phyloP scores from a whole-genome alignment of 1,139 yeast genomes.

The Ogataea hybrid region DNA sequence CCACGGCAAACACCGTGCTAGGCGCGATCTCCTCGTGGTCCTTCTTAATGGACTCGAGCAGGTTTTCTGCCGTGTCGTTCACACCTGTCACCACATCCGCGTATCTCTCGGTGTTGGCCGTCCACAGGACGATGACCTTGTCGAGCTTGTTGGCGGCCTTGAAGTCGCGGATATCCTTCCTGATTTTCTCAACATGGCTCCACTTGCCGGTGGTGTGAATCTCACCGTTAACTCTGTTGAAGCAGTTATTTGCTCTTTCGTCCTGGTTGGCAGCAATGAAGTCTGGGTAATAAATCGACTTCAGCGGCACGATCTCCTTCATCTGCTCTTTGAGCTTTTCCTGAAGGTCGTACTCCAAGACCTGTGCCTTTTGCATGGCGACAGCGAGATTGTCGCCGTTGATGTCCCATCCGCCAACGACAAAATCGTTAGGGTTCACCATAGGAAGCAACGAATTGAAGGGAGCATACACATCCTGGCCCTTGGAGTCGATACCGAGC shows the following conservation, averaged over 20 bases:
- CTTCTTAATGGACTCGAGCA: slow-evolving; percentile 67
- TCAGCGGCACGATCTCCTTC: slow-evolving; percentile 66
- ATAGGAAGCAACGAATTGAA: slow-evolving; percentile 87
- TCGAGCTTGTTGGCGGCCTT: slow-evolving; percentile 73
- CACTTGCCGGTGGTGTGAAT: slow-evolving; percentile 67
- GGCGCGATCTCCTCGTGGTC: slow-evolving; percentile 88
- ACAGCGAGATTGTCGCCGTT: slow-evolving; percentile 65
- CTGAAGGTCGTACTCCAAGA: slow-evolving; percentile 83
- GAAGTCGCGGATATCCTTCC: slow-evolving; percentile 80
- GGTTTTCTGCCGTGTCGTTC: slow-evolving; percentile 84
- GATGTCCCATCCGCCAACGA: slow-evolving; percentile 96
- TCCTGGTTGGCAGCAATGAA: slow-evolving; percentile 95
- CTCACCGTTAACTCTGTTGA: slow-evolving; percentile 55
- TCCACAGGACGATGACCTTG: slow-evolving; percentile 90
- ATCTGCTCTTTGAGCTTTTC: slow-evolving; percentile 68
- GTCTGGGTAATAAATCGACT: slow-evolving; percentile 91
- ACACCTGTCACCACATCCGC: slow-evolving; percentile 76
- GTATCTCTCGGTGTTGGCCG: slow-evolving; percentile 96
- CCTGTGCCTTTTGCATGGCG: slow-evolving; percentile 85
- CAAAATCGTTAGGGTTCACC: slow-evolving; percentile 86
- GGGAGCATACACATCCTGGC: slow-evolving; percentile 90
- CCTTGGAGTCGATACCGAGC: slow-evolving; percentile 78
- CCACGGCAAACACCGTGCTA: slow-evolving; percentile 89
- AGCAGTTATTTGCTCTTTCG: slow-evolving; percentile 86
- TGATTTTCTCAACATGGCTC: slow-evolving; percentile 85